Conservation (phyloP, 2,329 filamentous ascomycete species). For the Phialocephala sp. region DNA sequence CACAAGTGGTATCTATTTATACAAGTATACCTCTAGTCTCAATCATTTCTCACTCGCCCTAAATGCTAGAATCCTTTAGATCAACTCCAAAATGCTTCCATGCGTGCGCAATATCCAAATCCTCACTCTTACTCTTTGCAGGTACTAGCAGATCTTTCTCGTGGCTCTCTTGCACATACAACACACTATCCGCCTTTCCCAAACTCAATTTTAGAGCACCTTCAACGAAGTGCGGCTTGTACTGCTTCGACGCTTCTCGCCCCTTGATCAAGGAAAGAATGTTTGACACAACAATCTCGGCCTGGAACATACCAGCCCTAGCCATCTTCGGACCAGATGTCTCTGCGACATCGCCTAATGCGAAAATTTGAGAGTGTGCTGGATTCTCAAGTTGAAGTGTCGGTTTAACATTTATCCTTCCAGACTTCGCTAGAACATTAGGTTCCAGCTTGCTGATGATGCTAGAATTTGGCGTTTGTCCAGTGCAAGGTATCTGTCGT, state of each 20-base stretch:
- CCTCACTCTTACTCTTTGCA: constrained; percentile 22
- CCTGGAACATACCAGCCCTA: constrained; percentile 51
- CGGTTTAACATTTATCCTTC: constrained; percentile 36
- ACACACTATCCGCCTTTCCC: constrained; percentile 37
- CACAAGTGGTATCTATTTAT: constrained; percentile 1
- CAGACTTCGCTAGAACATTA: constrained; percentile 29
- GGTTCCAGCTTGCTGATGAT: constrained; percentile 26
- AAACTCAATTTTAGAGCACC: constrained; percentile 48
- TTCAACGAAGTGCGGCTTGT: constrained; percentile 44
- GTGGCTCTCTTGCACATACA: constrained; percentile 26
- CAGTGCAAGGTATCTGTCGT: constrained; percentile 51
- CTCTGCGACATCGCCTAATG: constrained; percentile 58
- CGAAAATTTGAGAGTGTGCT: constrained; percentile 50
- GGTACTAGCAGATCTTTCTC: constrained; percentile 27
- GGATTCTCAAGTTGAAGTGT: constrained; percentile 12
- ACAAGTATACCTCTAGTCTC: not conserved
- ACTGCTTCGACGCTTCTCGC: constrained; percentile 35
- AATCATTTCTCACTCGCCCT: not conserved
- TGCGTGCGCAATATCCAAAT: constrained; percentile 26
- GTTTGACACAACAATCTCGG: constrained; percentile 51
- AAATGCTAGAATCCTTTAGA: constrained; percentile 9
- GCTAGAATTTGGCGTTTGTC: constrained; percentile 51
- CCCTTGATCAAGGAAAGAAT: constrained; percentile 49
- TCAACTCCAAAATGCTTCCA: constrained; percentile 31
- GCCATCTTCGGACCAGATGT: constrained; percentile 50